Percentiles rank a stretch among this genome's conserved stretches.
Conservation (phyloP, 768 basidiomycete genomes). For the Gyrodon lividus region DNA sequence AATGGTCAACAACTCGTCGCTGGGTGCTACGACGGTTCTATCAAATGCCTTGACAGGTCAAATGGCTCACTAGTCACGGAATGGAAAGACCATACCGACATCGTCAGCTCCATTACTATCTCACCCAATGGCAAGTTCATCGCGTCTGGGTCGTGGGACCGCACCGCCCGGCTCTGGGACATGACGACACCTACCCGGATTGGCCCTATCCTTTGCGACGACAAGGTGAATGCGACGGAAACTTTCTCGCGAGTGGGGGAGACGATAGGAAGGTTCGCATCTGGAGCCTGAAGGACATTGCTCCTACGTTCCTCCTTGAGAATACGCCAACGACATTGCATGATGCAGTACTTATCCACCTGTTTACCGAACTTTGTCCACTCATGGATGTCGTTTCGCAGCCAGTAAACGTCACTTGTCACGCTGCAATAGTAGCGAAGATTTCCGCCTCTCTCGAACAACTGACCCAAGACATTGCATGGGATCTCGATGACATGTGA, state of each 20-base stretch:
- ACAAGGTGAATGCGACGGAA: no score
- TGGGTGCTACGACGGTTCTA: not conserved
- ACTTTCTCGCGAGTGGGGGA: slow-evolving; percentile 2
- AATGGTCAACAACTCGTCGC: not conserved
- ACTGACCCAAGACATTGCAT: no score
- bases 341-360: no score
- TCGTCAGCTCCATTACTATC: slow-evolving; percentile 9
- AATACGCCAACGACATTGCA: no score
- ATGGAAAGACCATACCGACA: slow-evolving; percentile 8
- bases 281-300: not conserved
- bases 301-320: no score
- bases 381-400: no score
- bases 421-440: no score
- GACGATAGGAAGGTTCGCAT: not conserved
- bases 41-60: slow-evolving; percentile 1
- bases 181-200: slow-evolving; percentile 1
- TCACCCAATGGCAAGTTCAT: slow-evolving; percentile 13
- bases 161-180: slow-evolving; percentile 15
- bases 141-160: slow-evolving; percentile 10
- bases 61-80: not conserved
- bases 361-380: no score
- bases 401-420: no score
- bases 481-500: no score
- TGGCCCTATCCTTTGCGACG: no score
- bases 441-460: no score